Conservation (phyloP, 257 asterid genomes). For the Thymus mandschuricus region DNA sequence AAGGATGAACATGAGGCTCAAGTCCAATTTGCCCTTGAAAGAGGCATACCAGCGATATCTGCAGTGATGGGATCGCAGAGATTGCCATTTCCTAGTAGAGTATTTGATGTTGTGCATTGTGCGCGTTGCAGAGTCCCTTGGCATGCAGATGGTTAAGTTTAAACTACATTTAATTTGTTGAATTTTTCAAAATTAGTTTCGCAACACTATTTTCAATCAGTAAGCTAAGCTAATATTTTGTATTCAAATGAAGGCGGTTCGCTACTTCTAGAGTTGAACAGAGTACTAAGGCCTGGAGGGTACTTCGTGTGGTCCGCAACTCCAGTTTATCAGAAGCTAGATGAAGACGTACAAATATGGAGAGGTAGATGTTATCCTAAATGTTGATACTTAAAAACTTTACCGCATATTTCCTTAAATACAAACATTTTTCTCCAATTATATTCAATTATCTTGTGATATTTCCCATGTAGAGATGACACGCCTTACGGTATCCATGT, state of each 20-base stretch:
- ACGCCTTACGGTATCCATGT: constrained; percentile 72
- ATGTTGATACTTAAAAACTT: neutral
- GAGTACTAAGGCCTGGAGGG: constrained; percentile 91
- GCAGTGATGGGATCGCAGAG: constrained; percentile 94
- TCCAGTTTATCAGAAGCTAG: constrained; percentile 85
- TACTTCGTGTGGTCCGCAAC: constrained; percentile 93
- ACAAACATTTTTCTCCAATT: neutral
- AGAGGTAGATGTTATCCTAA: constrained; percentile 46
- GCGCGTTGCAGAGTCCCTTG: constrained; percentile 98
- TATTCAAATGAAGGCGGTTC: constrained; percentile 70
- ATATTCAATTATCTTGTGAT: neutral
- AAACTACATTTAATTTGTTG: neutral
- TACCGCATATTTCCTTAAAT: neutral
- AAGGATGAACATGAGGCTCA: constrained; percentile 96
- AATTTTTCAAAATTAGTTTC: neutral
- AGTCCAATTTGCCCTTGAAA: constrained; percentile 85
- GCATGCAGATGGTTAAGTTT: constrained; percentile 71
- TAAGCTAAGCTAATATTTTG: constrained; percentile 2
- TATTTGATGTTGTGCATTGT: constrained; percentile 83
- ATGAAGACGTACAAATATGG: constrained; percentile 83
- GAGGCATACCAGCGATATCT: constrained; percentile 93
- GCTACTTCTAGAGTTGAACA: constrained; percentile 80
- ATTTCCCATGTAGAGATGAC: constrained; percentile 63
- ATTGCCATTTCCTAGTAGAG: constrained; percentile 81
- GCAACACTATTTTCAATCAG: neutral